These are phyloP conservation scores for Cutaneotrichosporon cavernicola DNA, from an alignment of 1,284 basidiomycete genomes.

Conservation along the genomic window DNA sequence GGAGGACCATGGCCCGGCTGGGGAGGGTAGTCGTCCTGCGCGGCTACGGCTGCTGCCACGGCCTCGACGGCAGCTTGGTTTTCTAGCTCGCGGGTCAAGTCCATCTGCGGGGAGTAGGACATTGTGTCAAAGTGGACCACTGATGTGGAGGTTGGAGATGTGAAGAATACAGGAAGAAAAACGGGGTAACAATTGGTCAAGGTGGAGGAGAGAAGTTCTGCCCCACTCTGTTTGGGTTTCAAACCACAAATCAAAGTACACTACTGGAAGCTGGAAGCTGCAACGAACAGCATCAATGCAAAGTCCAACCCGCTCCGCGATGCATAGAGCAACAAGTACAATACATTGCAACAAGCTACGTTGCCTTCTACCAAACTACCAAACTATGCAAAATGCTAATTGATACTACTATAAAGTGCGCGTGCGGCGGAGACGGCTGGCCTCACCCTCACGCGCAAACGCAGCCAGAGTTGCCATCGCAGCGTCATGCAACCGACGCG, in stretches of 20 bases:
- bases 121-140: conserved; percentile 21
- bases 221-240: neutral
- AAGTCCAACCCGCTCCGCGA: no score
- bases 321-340: neutral
- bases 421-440: neutral
- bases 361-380: neutral
- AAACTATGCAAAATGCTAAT: neutral
- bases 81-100: conserved; percentile 40
- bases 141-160: conserved; percentile 26
- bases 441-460: neutral
- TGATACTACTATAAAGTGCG: conserved; percentile 4
- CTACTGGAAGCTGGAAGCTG: no score
- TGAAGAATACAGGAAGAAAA: conserved; percentile 20
- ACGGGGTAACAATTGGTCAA: conserved; percentile 14
- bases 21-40: conserved; percentile 11
- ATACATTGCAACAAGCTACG: neutral
- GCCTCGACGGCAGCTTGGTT: conserved; percentile 45
- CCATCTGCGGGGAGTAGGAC: conserved; percentile 19
- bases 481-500: neutral
- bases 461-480: neutral
- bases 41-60: conserved; percentile 29
- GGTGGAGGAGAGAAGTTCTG: neutral
- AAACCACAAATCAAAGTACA: no score
- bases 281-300: neutral
- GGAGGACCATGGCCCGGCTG: conserved; percentile 23